Base-by-base conservation (phyloP, 352 stramenopile genomes). In the Pythium sp. region DNA sequence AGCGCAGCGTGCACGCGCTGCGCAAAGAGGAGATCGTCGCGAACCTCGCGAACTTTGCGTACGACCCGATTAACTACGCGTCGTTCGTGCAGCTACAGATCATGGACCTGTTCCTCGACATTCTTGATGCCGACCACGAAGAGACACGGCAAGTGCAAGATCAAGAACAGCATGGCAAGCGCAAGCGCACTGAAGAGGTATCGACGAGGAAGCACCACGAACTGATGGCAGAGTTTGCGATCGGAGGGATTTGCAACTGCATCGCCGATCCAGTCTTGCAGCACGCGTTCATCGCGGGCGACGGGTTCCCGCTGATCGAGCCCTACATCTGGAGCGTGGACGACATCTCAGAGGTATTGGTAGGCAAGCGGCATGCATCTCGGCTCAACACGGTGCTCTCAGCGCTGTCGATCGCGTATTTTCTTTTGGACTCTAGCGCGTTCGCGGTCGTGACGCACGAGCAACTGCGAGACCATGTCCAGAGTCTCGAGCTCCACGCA, bases 61-160 rank as follows among this genome's bases (percentile, higher is more conserved):
- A 95, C 72, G 87, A 94, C 67, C 87, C 87, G 26, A 92, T 95
- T 73, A 95, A 95, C 64, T 95, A 85, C 65, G 73, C 51, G 8
- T 78, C 78, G 20, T 62, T 94, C n/a, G 32, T 61, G 32, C 71
- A 75, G 62, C 77, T 95, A 18, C 76, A 80, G 55, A 69, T 91
- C 65, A 82, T 93, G 67, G 81, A 92, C 51, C 65, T 95, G 36
- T 95, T 94, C 63, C 81, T 94, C 36, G 84, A 93, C 62, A 82
- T 91, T 65, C 63, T 93, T 5, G 73, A 83, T 70, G 78, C 70
- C 18, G 81, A 81, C 20, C 77, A 80, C 57, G 71, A 79, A 51
- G 47, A 63, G n/a, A 43, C 64, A 5, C 22, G 9, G 9, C 54
- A 26, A n/a, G n/a, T 20, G 5, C 22, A 51, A 22, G 5, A 32